Evolutionary conservation across 257 asterid species (phyloP), one percentile per base, ranked within the genome.

Genomic region (Parsonsia alboflavescens): DNA sequence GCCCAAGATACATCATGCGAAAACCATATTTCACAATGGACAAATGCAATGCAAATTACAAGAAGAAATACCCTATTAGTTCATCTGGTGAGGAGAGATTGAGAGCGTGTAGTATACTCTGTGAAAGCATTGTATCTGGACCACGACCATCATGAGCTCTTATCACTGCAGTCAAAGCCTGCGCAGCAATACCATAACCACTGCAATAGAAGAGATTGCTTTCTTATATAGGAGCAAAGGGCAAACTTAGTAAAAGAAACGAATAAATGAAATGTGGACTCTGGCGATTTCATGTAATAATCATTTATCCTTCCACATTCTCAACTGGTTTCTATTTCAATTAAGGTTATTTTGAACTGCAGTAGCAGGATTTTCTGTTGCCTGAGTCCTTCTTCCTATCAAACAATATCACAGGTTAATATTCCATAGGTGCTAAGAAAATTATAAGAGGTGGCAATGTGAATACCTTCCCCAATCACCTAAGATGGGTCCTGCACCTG

Each of bases 381-480:
- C 46, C 39, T 21, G 26, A 73, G 13, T 26, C 57, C n/a, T 44
- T 57, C 45, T 70, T 70, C 19, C 26, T 28, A 16, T 44, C 1
- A 4, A 65, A 11, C 7, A 7, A 30, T 56, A 59, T 12, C 12
- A 33, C 39, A 17, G 45, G 6, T 15, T 2, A 63, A 50, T 63
- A 11, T 36, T 36, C 28, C 36, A 44, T 0, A 68, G 19, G 22
- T 33, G 24, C 50, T 24, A 30, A 22, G 65, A 77, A 48, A 72
- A 74, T 44, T 52, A 67, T 24, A 49, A 66, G 41, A 73, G 39
- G 39, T 56, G 42, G 17, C 49, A 59, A 72, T 65, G 19, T 13
- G 16, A 22, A 48, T 80, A 91, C 97, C 97, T 91, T 85, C 97
- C 97, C 96, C 93, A 88, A 82, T 92, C 97, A 81, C 97, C 97